Evolutionary conservation across 768 basidiomycete genomes (phyloP), one percentile per base, ranked within the genome.

Genomic region (Xanthoconium purpureum): DNA sequence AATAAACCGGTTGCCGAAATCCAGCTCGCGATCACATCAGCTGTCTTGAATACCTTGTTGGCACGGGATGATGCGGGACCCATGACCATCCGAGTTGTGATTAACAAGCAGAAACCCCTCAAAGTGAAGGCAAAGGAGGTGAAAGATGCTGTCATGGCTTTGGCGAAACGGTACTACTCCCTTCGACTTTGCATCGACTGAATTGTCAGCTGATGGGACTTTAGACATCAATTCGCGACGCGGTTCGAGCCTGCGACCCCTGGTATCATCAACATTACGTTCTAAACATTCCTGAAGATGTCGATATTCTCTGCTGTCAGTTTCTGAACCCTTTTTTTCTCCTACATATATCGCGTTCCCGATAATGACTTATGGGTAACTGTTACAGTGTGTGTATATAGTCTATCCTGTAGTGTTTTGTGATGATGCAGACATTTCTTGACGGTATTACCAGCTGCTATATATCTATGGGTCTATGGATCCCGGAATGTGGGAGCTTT

Each of bases 221-320:
- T 6, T 42, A 70, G 69, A 36, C 54, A 72, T 47, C 20, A 61
- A 29, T 70, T 71, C n/a, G 1, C 11, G 24, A 0, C 7, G 9
- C 49, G 13, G 33, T 30, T 0, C 8, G 54, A 63, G 11, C 0
- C 0, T 29, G 24, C 24, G 3, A 47, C 46, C 14, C 53, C 59
- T 30, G 61, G 61, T n/a, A 50, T 55, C 20, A 13, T 63, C 57
- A 54, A 59, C 13, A 49, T 73, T 36, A 66, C 54, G 6, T 66
- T 67, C 54, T 67, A 55, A 57, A 5, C 24, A 35, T 56, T 56
- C 49, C n/a, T 54, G 48, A 33, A 57, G 11, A 33, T 38, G 30
- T 28, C 35, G n/a, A 28, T 40, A 24, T 35, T 28, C 13, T 42
- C 38, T 50, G 13, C 17, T 20, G 13, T 39, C 24, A 24, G 4